Evolutionary conservation across 805 yeast species (phyloP).

Genomic region (Kazachstania psychrophila): DNA sequence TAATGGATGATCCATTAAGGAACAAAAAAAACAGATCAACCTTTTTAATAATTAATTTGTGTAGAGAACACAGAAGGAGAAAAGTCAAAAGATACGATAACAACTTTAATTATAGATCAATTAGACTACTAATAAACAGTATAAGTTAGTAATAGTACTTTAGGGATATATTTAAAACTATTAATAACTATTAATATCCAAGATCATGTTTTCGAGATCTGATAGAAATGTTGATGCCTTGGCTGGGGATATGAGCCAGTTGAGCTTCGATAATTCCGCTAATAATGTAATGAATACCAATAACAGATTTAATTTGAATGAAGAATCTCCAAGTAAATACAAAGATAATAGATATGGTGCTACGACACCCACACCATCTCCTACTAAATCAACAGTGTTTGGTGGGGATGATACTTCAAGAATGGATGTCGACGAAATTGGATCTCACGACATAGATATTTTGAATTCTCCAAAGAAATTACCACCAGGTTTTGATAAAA

Average conservation of each 20-base stretch:
- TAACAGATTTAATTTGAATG: conserved; percentile 2
- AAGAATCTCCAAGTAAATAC: conserved; percentile 16
- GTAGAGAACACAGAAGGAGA: no score
- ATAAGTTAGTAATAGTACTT: no score
- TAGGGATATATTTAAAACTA: no score
- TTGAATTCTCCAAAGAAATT: conserved; percentile 30
- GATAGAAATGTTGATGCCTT: conserved; percentile 27
- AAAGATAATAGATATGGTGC: conserved; percentile 7
- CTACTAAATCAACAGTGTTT: conserved; percentile 22
- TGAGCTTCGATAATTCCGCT: conserved; percentile 23
- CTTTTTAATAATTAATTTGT: no score
- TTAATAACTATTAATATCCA: neutral
- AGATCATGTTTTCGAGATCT: conserved; percentile 19
- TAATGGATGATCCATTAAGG: no score
- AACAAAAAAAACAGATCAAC: no score
- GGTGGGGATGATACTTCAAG: conserved; percentile 24
- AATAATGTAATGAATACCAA: conserved; percentile 1
- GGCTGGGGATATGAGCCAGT: conserved; percentile 29
- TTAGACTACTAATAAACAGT: no score
- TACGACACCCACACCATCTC: conserved; percentile 22
- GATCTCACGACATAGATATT: conserved; percentile 18
- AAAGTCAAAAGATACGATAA: no score
- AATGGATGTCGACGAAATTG: conserved; percentile 29
- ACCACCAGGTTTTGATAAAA: conserved; percentile 41
- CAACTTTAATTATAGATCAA: no score